phyloP scores from a whole-genome alignment of 2,329 filamentous ascomycete species.

The Botrytis elliptica region DNA sequence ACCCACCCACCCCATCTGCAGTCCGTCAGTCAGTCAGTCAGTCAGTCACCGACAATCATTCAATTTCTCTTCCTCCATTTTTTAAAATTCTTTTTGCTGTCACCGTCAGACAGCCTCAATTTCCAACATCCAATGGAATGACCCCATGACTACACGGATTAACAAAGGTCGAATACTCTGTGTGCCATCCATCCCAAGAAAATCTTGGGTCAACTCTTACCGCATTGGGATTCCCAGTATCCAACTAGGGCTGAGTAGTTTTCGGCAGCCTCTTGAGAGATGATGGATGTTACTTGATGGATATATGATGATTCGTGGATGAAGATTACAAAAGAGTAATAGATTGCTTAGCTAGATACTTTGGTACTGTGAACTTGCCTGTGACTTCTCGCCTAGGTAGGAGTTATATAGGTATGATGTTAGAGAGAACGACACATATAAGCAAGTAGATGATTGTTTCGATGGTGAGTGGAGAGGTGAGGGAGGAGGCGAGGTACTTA shows the following conservation, averaged over 20 bases:
- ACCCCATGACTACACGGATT: slow-evolving; percentile 8
- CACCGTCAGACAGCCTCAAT: slow-evolving; percentile 17
- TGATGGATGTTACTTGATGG: background rate
- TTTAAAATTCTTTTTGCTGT: background rate
- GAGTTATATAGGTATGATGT: background rate
- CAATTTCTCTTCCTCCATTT: background rate
- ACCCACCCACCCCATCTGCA: background rate
- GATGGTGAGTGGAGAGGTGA: too few relatives aligned
- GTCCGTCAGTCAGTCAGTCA: background rate
- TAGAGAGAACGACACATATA: background rate
- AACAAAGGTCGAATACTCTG: background rate
- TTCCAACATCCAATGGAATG: slow-evolving; percentile 6
- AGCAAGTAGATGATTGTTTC: background rate
- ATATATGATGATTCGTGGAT: background rate
- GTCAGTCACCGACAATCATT: background rate
- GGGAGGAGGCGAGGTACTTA: background rate
- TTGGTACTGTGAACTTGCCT: too few relatives aligned
- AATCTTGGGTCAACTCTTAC: background rate
- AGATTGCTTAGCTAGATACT: too few relatives aligned
- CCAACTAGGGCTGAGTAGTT: background rate
- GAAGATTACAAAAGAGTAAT: background rate
- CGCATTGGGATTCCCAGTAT: background rate
- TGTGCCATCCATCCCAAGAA: background rate
- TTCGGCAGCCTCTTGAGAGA: background rate
- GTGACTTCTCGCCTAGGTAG: background rate